A percentile compares a stretch with the other conserved stretches of the same genome.
Evolutionary conservation across 1,284 basidiomycete species (phyloP).

Genomic region (Puccinia horiana): DNA sequence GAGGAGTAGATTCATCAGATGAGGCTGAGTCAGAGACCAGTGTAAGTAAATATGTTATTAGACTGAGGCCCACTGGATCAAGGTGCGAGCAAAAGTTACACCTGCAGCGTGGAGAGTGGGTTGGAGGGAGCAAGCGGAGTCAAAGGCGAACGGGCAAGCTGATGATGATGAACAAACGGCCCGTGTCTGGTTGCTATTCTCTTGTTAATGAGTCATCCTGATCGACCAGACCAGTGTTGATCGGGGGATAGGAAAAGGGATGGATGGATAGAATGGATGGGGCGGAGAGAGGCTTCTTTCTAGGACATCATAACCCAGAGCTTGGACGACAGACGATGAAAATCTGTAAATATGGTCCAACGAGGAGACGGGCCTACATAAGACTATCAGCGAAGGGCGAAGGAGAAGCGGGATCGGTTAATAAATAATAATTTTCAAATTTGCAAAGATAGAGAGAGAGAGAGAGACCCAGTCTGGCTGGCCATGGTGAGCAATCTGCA

Average conservation of each 20-base stretch:
- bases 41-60: neutral
- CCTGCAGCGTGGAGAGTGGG: neutral
- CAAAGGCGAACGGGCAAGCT: neutral
- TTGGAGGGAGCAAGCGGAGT: slow-evolving; percentile 13
- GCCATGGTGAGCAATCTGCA: too few relatives aligned
- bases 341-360: neutral
- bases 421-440: neutral
- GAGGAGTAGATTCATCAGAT: neutral
- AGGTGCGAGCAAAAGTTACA: neutral
- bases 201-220: neutral
- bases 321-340: neutral
- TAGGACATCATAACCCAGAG: neutral
- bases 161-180: neutral
- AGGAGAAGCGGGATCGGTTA: neutral
- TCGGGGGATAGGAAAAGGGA: neutral
- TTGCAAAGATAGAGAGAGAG: neutral
- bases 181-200: neutral
- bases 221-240: slow-evolving; percentile 9
- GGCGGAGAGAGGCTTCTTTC: slow-evolving; percentile 6
- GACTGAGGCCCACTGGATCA: slow-evolving; percentile 6
- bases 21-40: too few relatives aligned
- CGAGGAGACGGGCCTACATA: neutral
- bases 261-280: neutral
- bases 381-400: neutral
- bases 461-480: too few relatives aligned